These are phyloP conservation scores for Actinomucor elegans DNA, from an alignment of 371 early-diverging fungal genomes.

Conservation along the genomic window DNA sequence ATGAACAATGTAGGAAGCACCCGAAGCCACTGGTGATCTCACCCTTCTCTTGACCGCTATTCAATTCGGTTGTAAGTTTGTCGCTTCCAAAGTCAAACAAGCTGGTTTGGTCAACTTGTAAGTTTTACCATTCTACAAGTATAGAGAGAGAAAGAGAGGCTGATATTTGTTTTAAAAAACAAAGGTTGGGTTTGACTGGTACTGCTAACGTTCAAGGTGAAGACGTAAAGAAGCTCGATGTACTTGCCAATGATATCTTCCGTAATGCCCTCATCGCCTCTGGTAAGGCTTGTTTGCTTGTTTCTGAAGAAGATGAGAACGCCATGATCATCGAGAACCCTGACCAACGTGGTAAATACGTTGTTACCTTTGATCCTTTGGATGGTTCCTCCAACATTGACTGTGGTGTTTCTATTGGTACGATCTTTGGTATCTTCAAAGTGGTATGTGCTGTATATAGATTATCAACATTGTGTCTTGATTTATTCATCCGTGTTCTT, in stretches of 20 bases:
- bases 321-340: constrained; percentile 82
- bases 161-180: not conserved
- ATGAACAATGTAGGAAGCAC: constrained; percentile 60
- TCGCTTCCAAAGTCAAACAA: constrained; percentile 94
- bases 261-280: constrained; percentile 91
- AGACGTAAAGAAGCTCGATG: constrained; percentile 95
- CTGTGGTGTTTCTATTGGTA: constrained; percentile 97
- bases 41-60: constrained; percentile 88
- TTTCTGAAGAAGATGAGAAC: constrained; percentile 96
- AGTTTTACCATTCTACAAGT: too few species aligned
- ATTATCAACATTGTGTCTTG: too few species aligned
- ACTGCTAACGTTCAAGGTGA: constrained; percentile 93
- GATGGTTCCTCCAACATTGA: constrained; percentile 98
- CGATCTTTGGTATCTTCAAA: constrained; percentile 97
- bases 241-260: constrained; percentile 97
- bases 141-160: not conserved
- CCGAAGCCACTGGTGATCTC: constrained; percentile 94
- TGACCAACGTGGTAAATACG: constrained; percentile 83
- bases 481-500: not conserved
- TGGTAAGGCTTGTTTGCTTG: constrained; percentile 89
- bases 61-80: constrained; percentile 96
- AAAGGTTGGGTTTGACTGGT: constrained; percentile 86
- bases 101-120: constrained; percentile 95
- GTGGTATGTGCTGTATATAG: constrained; percentile 80
- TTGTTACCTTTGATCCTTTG: constrained; percentile 96